phyloP scores from a whole-genome alignment of 148 eudicot species.

The Bassia scoparia region DNA sequence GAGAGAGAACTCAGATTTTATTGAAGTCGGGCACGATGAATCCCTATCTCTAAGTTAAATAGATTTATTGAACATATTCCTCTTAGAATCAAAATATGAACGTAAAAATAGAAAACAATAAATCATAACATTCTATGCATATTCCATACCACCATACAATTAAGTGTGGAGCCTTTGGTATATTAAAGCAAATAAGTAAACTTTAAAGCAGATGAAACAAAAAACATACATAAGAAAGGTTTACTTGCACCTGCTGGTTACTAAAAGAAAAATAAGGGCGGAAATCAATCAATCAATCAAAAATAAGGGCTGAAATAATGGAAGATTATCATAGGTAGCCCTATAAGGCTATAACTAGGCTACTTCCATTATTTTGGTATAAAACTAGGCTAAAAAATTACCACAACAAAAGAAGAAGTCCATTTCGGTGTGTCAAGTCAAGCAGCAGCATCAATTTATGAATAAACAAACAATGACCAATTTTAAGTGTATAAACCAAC shows the following conservation, averaged over 20 bases:
- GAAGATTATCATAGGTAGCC: too few species aligned
- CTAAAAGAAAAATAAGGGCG: too few species aligned
- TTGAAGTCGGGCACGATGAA: background rate
- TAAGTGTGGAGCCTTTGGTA: too few species aligned
- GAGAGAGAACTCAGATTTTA: background rate
- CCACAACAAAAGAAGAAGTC: background rate
- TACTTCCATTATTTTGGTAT: too few species aligned
- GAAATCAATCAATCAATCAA: too few species aligned
- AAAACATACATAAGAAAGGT: background rate
- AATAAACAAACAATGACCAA: background rate
- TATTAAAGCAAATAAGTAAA: background rate
- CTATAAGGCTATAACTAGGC: too few species aligned
- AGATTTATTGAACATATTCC: background rate
- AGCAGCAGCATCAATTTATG: background rate
- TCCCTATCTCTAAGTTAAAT: background rate
- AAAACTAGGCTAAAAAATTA: background rate
- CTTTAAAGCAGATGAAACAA: too few species aligned
- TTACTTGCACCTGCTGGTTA: background rate
- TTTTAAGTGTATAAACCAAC: conserved; percentile 34
- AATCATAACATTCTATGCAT: background rate
- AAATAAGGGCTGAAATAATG: background rate
- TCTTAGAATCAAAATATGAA: background rate
- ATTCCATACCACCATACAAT: background rate
- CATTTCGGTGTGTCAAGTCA: background rate
- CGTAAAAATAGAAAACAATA: background rate